Evolutionary conservation across 2,329 filamentous ascomycete genomes (phyloP).

Genomic region (Meredithiella fracta): DNA sequence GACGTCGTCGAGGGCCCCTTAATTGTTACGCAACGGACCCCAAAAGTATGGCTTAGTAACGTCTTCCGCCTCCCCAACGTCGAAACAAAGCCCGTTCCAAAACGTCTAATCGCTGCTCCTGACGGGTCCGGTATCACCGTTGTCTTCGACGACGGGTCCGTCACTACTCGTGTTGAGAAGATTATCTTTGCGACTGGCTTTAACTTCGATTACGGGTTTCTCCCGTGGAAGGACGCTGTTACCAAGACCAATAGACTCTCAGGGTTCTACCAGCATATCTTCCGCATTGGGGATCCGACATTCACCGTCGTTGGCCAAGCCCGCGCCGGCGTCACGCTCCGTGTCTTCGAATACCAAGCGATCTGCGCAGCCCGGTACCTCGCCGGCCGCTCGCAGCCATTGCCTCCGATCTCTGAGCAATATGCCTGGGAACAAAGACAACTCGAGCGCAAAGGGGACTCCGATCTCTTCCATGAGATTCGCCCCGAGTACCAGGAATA

Average conservation of each 20-base stretch:
- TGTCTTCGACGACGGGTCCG: slow-evolving; percentile 35
- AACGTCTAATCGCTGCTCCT: slow-evolving; percentile 7
- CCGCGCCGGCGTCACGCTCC: slow-evolving; percentile 24
- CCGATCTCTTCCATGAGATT: slow-evolving; percentile 22
- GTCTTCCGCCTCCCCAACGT: slow-evolving; percentile 7
- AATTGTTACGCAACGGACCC: slow-evolving; percentile 1
- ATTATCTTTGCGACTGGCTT: slow-evolving; percentile 46
- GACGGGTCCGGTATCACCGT: slow-evolving; percentile 21
- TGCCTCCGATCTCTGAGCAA: slow-evolving; percentile 20
- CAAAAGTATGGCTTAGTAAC: slow-evolving; percentile 1
- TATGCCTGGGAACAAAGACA: slow-evolving; percentile 21
- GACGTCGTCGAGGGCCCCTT: not conserved
- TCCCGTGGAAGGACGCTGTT: slow-evolving; percentile 20
- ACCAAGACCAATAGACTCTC: slow-evolving; percentile 17
- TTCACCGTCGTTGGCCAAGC: slow-evolving; percentile 23
- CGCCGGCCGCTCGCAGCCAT: slow-evolving; percentile 19
- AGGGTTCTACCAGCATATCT: slow-evolving; percentile 24
- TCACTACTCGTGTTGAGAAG: slow-evolving; percentile 33
- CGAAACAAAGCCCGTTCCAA: not conserved
- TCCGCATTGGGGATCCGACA: slow-evolving; percentile 22
- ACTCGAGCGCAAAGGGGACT: slow-evolving; percentile 19
- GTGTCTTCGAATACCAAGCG: slow-evolving; percentile 25
- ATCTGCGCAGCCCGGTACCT: slow-evolving; percentile 23
- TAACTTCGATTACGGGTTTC: slow-evolving; percentile 38
- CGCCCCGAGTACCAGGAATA: slow-evolving; percentile 24